Conservation (phyloP, 1,284 basidiomycete genomes). For the Anthracocystis walkeri region DNA sequence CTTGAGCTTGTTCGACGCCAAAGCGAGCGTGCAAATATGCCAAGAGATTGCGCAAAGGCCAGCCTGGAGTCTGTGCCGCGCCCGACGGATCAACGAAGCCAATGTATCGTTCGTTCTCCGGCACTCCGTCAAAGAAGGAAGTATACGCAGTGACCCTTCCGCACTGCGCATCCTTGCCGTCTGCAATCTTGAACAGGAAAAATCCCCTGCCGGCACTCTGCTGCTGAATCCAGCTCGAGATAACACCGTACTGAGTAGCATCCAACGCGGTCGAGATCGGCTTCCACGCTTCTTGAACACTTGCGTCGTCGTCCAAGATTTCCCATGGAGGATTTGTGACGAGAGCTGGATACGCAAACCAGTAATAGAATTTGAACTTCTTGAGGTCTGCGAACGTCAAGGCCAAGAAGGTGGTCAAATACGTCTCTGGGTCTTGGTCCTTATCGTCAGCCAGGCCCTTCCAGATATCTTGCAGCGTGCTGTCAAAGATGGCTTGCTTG, state of each 20-base stretch:
- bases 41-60: constrained; percentile 93
- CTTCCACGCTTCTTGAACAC: constrained; percentile 20
- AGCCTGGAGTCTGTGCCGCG: constrained; percentile 82
- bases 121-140: constrained; percentile 73
- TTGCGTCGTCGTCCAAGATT: constrained; percentile 73
- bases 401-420: constrained; percentile 82
- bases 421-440: constrained; percentile 34
- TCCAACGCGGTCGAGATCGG: constrained; percentile 8
- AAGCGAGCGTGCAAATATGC: constrained; percentile 73
- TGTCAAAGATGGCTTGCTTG: constrained; percentile 81
- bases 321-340: constrained; percentile 73
- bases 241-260: neutral
- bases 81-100: constrained; percentile 88
- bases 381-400: constrained; percentile 97
- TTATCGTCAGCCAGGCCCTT: constrained; percentile 14
- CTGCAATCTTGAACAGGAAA: constrained; percentile 35
- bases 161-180: constrained; percentile 2
- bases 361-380: constrained; percentile 97
- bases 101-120: constrained; percentile 64
- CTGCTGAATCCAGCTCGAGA: constrained; percentile 19
- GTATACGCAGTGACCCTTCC: constrained; percentile 32
- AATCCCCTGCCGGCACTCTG: constrained; percentile 33
- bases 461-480: constrained; percentile 43
- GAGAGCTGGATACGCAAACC: constrained; percentile 96
- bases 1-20: constrained; percentile 70